Percentiles rank a stretch among this genome's conserved stretches.
Evolutionary conservation across 352 stramenopile species (phyloP).

Genomic region (Phytopythium chamaehyphon): DNA sequence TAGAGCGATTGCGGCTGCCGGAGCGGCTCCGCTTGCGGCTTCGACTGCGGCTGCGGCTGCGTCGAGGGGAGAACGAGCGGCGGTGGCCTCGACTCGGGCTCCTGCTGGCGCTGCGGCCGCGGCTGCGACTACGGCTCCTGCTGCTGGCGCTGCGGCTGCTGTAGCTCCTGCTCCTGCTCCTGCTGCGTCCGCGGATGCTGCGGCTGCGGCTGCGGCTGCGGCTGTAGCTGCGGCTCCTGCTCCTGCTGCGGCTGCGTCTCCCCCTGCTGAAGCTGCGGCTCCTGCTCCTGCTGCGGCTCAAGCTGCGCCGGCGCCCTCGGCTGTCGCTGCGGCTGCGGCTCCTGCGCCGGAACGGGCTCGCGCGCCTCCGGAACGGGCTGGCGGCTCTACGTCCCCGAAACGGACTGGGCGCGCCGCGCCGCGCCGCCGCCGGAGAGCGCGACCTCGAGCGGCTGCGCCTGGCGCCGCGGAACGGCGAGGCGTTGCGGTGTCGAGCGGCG

Average conservation of each 20-base stretch:
- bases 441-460: conserved; percentile 29
- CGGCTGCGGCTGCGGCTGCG: conserved; percentile 20
- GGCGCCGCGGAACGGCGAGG: conserved; percentile 47
- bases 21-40: conserved; percentile 7
- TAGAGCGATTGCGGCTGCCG: not conserved
- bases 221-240: conserved; percentile 12
- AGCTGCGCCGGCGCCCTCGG: conserved; percentile 30
- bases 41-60: conserved; percentile 19
- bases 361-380: conserved; percentile 17
- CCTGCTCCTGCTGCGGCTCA: conserved; percentile 8
- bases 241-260: conserved; percentile 9
- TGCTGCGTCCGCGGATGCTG: conserved; percentile 21
- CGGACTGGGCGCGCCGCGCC: conserved; percentile 33
- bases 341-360: conserved; percentile 27
- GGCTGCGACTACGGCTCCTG: conserved; percentile 11
- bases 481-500: conserved; percentile 17
- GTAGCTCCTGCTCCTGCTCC: conserved; percentile 32
- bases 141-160: conserved; percentile 6
- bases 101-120: conserved; percentile 7
- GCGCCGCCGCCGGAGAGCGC: conserved; percentile 22
- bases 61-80: conserved; percentile 13
- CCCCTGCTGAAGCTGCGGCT: conserved; percentile 5
- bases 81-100: conserved; percentile 10
- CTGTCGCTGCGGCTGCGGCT: conserved; percentile 19
- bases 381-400: conserved; percentile 27